Evolutionary conservation across 139 green algal genomes (phyloP).

Genomic region (Deuterostichococcus epilithicus): DNA sequence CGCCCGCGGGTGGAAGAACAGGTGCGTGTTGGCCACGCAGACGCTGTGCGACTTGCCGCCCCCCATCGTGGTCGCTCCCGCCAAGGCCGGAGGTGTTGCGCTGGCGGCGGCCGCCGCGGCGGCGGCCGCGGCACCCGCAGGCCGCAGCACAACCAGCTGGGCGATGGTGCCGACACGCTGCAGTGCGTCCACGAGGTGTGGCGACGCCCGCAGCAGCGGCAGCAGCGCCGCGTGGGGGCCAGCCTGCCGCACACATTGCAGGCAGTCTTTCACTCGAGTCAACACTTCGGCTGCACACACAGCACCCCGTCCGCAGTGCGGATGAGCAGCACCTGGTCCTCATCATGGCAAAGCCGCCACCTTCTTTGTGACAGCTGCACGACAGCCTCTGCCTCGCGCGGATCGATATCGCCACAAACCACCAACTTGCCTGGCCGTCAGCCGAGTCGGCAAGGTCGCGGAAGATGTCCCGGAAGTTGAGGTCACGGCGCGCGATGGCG

Average conservation of each 20-base stretch:
- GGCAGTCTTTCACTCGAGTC: too few species aligned
- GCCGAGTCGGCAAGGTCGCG: neutral
- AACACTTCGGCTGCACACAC: too few species aligned
- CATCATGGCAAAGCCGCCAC: too few species aligned
- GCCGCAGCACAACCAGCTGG: slow-evolving; percentile 60
- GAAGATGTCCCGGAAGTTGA: slow-evolving; percentile 50
- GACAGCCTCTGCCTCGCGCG: too few species aligned
- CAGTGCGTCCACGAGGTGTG: slow-evolving; percentile 57
- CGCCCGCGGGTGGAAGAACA: slow-evolving; percentile 89
- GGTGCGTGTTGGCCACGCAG: slow-evolving; percentile 83
- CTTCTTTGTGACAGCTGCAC: too few species aligned
- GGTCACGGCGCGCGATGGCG: slow-evolving; percentile 31
- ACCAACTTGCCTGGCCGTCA: neutral
- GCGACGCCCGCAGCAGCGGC: slow-evolving; percentile 60
- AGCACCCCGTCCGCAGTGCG: too few species aligned
- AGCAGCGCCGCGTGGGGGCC: slow-evolving; percentile 45
- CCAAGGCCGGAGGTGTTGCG: neutral
- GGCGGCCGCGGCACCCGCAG: neutral
- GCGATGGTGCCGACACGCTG: slow-evolving; percentile 67
- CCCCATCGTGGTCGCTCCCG: too few species aligned
- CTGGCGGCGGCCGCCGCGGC: neutral
- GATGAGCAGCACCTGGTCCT: too few species aligned
- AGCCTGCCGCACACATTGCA: slow-evolving; percentile 4
- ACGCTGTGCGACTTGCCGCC: slow-evolving; percentile 14
- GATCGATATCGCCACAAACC: too few species aligned